These are phyloP conservation scores for Sclerotinia borealis DNA, from an alignment of 2,329 filamentous ascomycete genomes.

Conservation along the genomic window DNA sequence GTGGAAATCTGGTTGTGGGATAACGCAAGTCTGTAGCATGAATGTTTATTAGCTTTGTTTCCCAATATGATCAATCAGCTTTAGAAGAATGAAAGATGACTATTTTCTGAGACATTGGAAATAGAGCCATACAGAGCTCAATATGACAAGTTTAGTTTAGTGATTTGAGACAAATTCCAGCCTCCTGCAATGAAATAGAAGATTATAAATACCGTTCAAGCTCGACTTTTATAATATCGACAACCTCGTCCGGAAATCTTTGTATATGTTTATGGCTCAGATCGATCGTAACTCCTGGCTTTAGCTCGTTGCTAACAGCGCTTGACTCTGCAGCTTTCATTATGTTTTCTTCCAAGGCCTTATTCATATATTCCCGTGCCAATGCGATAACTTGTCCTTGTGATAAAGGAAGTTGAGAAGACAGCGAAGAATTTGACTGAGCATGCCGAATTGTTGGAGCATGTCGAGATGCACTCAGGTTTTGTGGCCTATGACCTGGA, in stretches of 20 bases:
- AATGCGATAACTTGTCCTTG: slow-evolving; percentile 59
- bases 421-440: slow-evolving; percentile 38
- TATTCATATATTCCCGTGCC: slow-evolving; percentile 60
- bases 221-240: slow-evolving; percentile 34
- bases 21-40: slow-evolving; percentile 57
- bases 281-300: slow-evolving; percentile 68
- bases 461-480: slow-evolving; percentile 30
- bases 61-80: not conserved
- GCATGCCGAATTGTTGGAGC: slow-evolving; percentile 39
- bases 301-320: slow-evolving; percentile 53
- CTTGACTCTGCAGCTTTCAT: slow-evolving; percentile 56
- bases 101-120: not conserved
- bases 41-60: slow-evolving; percentile 23
- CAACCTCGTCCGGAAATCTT: slow-evolving; percentile 33
- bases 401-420: slow-evolving; percentile 48
- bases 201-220: slow-evolving; percentile 29
- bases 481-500: slow-evolving; percentile 35
- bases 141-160: not conserved
- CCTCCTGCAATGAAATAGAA: slow-evolving; percentile 12
- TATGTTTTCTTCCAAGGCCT: slow-evolving; percentile 59
- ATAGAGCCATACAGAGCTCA: not conserved
- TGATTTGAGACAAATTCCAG: not conserved
- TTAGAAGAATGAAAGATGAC: not conserved
- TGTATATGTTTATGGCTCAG: slow-evolving; percentile 70
- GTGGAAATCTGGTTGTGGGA: slow-evolving; percentile 71